phyloP scores from a whole-genome alignment of 1,284 basidiomycete species.

The Irpex sp. region DNA sequence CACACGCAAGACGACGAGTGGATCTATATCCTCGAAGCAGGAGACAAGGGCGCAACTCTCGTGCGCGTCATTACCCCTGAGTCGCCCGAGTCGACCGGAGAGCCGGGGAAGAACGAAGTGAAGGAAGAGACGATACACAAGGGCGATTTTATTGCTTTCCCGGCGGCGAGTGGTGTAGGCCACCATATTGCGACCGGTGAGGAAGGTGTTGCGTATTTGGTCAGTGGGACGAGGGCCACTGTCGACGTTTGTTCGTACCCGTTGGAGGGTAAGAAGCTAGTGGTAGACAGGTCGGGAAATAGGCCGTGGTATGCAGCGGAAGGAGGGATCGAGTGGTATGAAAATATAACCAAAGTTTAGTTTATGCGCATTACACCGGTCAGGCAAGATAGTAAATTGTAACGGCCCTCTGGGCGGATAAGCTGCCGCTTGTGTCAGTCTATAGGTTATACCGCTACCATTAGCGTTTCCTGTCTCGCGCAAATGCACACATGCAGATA shows the following conservation, averaged over 20 bases:
- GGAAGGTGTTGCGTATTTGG: conserved; percentile 22
- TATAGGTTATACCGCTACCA: too few species aligned
- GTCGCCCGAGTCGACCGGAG: conserved; percentile 4
- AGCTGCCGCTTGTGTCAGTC: too few species aligned
- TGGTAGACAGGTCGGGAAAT: conserved; percentile 9
- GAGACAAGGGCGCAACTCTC: conserved; percentile 15
- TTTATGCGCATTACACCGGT: too few species aligned
- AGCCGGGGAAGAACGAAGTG: conserved; percentile 7
- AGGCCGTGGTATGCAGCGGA: not conserved
- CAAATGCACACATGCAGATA: too few species aligned
- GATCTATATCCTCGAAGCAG: conserved; percentile 26
- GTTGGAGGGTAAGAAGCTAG: conserved; percentile 11
- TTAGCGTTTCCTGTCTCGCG: too few species aligned
- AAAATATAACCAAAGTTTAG: not conserved
- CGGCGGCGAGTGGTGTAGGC: conserved; percentile 14
- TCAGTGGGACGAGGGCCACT: conserved; percentile 22
- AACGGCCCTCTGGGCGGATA: too few species aligned
- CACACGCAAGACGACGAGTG: conserved; percentile 27
- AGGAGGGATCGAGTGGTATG: not conserved
- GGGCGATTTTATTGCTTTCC: conserved; percentile 28
- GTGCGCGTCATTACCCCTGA: conserved; percentile 3
- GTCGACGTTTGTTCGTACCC: conserved; percentile 23
- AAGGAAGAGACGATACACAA: conserved; percentile 18
- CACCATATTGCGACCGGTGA: conserved; percentile 19
- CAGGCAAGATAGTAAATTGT: too few species aligned